phyloP scores from a whole-genome alignment of 306 rosid genomes.

The Corylus americana region DNA sequence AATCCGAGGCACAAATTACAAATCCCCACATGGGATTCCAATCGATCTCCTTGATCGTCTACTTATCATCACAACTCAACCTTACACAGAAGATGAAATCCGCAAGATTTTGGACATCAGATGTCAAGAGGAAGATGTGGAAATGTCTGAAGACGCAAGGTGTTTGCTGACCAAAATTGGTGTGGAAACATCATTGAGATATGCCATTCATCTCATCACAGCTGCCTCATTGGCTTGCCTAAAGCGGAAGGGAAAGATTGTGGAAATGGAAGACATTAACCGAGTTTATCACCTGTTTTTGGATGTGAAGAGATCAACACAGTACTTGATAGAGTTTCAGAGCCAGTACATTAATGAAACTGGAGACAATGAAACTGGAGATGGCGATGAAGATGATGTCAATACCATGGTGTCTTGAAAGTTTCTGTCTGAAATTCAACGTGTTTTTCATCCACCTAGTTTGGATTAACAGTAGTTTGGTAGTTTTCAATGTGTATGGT shows the following conservation, averaged over 20 bases:
- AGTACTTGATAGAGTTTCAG: constrained; percentile 95
- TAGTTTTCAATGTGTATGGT: not conserved
- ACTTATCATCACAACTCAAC: constrained; percentile 88
- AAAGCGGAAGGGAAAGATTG: constrained; percentile 77
- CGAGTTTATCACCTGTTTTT: constrained; percentile 91
- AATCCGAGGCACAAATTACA: constrained; percentile 91
- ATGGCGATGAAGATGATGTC: constrained; percentile 66
- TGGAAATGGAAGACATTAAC: constrained; percentile 88
- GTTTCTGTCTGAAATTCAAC: not conserved
- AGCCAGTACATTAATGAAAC: constrained; percentile 80
- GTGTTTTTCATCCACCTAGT: not conserved
- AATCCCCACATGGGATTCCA: constrained; percentile 96
- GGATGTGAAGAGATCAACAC: constrained; percentile 96
- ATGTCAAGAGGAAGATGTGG: constrained; percentile 93
- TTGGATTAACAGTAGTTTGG: not conserved
- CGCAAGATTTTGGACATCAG: constrained; percentile 84
- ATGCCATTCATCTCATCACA: constrained; percentile 92
- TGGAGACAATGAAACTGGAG: constrained; percentile 79
- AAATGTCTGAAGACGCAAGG: constrained; percentile 88
- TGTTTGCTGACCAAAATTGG: constrained; percentile 85
- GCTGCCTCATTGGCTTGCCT: constrained; percentile 84
- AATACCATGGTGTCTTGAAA: constrained; percentile 59
- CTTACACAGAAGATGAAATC: constrained; percentile 80
- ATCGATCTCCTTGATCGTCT: constrained; percentile 91
- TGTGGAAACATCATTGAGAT: constrained; percentile 86